A percentile compares a stretch with the other conserved stretches of the same genome.
phyloP scores from a whole-genome alignment of 257 asterid genomes.

The Lycium ferocissimum region DNA sequence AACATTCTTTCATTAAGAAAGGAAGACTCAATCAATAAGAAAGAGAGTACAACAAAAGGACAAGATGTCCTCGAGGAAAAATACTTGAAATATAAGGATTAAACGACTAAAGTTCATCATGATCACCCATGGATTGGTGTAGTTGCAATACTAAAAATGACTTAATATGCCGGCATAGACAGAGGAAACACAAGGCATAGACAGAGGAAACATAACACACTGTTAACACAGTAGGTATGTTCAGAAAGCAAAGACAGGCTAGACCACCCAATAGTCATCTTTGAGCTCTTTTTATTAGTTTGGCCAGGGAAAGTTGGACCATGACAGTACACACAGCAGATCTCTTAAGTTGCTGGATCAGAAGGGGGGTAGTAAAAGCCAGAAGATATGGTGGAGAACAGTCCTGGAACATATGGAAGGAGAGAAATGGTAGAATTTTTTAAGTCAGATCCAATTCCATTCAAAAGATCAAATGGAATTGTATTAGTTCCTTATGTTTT shows the following conservation, averaged over 20 bases:
- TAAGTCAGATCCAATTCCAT: no score
- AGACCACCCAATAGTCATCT: constrained; percentile 14
- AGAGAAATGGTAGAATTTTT: no score
- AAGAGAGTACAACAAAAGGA: constrained; percentile 27
- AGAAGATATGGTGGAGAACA: no score
- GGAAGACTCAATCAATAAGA: constrained; percentile 14
- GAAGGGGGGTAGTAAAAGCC: no score
- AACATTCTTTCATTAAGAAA: not conserved
- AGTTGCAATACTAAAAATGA: constrained; percentile 19
- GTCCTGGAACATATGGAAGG: no score
- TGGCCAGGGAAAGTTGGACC: no score
- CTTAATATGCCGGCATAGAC: not conserved
- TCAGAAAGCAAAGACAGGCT: not conserved
- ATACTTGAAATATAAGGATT: not conserved
- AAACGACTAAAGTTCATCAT: not conserved
- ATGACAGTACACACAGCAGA: no score
- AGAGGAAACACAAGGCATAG: constrained; percentile 2
- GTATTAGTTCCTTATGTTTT: no score
- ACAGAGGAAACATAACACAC: not conserved
- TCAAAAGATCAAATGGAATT: no score
- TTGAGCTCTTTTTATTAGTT: no score
- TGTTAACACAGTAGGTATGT: not conserved
- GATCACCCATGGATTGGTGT: constrained; percentile 23
- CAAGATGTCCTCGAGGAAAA: not conserved
- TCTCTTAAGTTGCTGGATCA: constrained; percentile 13